Evolutionary conservation across 1,284 basidiomycete genomes (phyloP).

Genomic region (Xerocomus minutiporus): DNA sequence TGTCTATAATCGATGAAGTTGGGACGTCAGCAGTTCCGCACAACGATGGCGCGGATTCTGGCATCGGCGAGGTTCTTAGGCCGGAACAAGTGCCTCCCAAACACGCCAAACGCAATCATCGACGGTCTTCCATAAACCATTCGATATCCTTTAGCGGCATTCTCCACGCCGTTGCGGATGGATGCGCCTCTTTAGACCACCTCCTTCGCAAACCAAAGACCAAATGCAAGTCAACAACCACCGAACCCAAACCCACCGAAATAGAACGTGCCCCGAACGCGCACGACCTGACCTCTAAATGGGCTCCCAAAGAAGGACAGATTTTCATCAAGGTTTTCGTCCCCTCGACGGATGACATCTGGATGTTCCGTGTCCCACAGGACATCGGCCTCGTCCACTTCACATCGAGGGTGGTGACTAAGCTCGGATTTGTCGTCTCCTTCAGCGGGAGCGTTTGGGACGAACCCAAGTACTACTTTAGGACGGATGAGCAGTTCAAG

Average conservation of each 20-base stretch:
- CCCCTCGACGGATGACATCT: slow-evolving; percentile 38
- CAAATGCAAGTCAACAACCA: slow-evolving; percentile 1
- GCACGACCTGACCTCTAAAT: slow-evolving; percentile 17
- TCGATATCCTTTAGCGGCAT: slow-evolving; percentile 20
- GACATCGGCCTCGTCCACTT: slow-evolving; percentile 31
- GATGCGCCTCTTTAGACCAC: slow-evolving; percentile 20
- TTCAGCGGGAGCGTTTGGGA: slow-evolving; percentile 34
- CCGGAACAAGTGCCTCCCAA: neutral
- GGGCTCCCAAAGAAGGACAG: slow-evolving; percentile 34
- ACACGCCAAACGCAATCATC: slow-evolving; percentile 5
- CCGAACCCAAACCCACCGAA: neutral
- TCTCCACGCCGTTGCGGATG: slow-evolving; percentile 12
- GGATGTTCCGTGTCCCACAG: slow-evolving; percentile 37
- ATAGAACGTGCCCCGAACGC: neutral
- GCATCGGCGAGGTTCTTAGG: neutral
- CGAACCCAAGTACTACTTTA: slow-evolving; percentile 29
- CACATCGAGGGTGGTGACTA: slow-evolving; percentile 31
- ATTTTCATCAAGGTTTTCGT: slow-evolving; percentile 42
- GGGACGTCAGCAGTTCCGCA: neutral
- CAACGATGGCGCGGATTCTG: neutral
- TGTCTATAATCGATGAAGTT: slow-evolving; percentile 14
- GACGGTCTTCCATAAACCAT: slow-evolving; percentile 13
- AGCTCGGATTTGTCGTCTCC: slow-evolving; percentile 35
- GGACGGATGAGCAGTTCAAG: slow-evolving; percentile 23
- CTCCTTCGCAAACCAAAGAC: slow-evolving; percentile 15